Evolutionary conservation across 139 green algal species (phyloP).

Genomic region (Klebsormidium nitens): DNA sequence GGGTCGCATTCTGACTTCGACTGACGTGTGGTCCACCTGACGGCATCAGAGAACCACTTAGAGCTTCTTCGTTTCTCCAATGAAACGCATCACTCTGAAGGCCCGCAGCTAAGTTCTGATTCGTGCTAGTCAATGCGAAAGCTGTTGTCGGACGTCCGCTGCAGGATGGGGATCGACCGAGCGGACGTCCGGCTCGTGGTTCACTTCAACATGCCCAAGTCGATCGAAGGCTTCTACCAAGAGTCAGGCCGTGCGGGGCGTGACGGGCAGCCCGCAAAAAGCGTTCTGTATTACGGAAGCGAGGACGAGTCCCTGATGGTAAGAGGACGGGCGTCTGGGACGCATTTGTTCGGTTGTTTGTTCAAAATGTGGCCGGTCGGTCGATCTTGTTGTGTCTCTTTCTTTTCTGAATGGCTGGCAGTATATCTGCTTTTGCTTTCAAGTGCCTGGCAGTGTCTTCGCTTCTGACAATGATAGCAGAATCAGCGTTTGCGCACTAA

Average conservation of each 20-base stretch:
- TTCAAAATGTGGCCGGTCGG: neutral
- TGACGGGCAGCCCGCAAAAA: constrained; percentile 51
- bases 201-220: constrained; percentile 59
- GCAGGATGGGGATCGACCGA: constrained; percentile 61
- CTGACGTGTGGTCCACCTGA: no score
- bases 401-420: no score
- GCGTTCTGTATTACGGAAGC: constrained; percentile 56
- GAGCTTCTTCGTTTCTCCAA: neutral
- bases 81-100: neutral
- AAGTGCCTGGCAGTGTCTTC: no score
- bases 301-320: constrained; percentile 39
- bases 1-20: no score
- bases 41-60: no score
- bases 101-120: neutral
- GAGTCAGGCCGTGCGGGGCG: constrained; percentile 64
- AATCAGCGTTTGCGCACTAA: no score
- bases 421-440: no score
- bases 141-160: no score
- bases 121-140: neutral
- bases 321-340: neutral
- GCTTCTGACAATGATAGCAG: no score
- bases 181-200: constrained; percentile 48
- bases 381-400: neutral
- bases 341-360: neutral
- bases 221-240: constrained; percentile 65